Evolutionary conservation across 2,329 filamentous ascomycete species (phyloP), one percentile per base, ranked within the genome.

Genomic region (Aspergillus tubingensis): DNA sequence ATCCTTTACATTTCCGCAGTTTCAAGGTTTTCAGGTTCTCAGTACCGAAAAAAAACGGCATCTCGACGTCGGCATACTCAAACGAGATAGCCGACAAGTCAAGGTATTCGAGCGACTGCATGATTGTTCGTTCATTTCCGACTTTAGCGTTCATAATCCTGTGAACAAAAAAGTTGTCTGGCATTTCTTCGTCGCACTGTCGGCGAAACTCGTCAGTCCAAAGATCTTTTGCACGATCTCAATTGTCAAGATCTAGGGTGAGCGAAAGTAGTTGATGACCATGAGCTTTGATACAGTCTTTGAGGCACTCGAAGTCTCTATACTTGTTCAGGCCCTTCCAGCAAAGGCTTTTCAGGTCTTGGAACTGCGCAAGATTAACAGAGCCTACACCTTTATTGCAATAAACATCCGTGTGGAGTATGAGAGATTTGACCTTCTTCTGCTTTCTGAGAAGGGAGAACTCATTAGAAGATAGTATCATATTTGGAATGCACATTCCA

Each of bases 251-350:
- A 15, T 56, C 54, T 15, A 56, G 41, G 6, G 23, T 47, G 4
- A 56, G 54, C 3, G 54, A 47, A 17, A 30, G 1, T n/a, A 56
- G 6, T n/a, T 17, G 54, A 15, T 48, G 23, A 6, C 54, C 54
- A 21, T 32, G 54, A n/a, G 0, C 15, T 32, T 2, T 21, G 3
- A 56, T 47, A 8, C 17, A 36, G 2, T 56, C 25, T 38, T n/a
- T 30, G 54, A 56, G 8, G 8, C 41, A 15, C 19, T 49, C 19
- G 27, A 56, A 56, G 32, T 56, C 54, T 3, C 32, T 11, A 44
- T 47, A 56, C 32, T 39, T 23, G 8, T 49, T 32, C 21, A 58
- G 15, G 3, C 55, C 55, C 17, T 38, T 41, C 55, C 55, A 58
- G 6, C 10, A 32, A 23, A 58, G 44, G 17, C 47, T 38, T 3